These are phyloP conservation scores for Quercus berberidifolia DNA, from an alignment of 306 rosid genomes.

Conservation along the genomic window DNA sequence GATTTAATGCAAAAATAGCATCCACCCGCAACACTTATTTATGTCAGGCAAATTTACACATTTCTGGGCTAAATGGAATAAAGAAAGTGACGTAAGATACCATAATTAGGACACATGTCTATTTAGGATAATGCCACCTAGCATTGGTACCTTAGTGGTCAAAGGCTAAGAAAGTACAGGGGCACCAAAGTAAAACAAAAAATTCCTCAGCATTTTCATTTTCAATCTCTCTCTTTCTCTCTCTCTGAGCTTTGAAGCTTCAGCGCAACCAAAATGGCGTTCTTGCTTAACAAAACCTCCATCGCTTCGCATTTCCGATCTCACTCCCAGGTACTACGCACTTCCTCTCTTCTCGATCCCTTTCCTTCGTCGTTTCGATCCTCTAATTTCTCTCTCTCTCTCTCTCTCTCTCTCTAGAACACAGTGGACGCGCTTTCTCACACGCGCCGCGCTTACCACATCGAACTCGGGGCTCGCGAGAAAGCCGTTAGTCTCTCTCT, in stretches of 20 bases:
- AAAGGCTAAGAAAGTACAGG: too few relatives aligned
- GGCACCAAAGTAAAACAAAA: too few relatives aligned
- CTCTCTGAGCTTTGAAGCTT: conserved; percentile 1
- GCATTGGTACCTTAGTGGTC: too few relatives aligned
- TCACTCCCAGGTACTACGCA: conserved; percentile 41
- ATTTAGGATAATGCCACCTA: too few relatives aligned
- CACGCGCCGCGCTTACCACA: conserved; percentile 68
- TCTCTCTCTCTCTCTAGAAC: conserved; percentile 25
- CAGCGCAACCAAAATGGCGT: conserved; percentile 43
- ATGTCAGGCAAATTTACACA: too few relatives aligned
- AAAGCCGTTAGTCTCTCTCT: conserved; percentile 61
- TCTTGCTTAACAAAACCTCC: conserved; percentile 52
- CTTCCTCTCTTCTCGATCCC: background rate
- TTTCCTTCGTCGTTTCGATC: background rate
- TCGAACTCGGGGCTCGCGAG: conserved; percentile 80
- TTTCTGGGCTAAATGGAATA: too few relatives aligned
- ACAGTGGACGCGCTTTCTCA: conserved; percentile 38
- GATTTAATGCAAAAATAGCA: accelerated
- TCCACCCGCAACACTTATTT: accelerated
- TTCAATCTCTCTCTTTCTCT: background rate
- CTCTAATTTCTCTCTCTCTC: background rate
- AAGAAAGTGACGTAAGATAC: too few relatives aligned
- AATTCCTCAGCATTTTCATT: background rate
- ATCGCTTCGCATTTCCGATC: conserved; percentile 62
- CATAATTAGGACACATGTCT: too few relatives aligned